phyloP scores from a whole-genome alignment of 2,329 filamentous ascomycete genomes.

The Neocucurbitaria cava region DNA sequence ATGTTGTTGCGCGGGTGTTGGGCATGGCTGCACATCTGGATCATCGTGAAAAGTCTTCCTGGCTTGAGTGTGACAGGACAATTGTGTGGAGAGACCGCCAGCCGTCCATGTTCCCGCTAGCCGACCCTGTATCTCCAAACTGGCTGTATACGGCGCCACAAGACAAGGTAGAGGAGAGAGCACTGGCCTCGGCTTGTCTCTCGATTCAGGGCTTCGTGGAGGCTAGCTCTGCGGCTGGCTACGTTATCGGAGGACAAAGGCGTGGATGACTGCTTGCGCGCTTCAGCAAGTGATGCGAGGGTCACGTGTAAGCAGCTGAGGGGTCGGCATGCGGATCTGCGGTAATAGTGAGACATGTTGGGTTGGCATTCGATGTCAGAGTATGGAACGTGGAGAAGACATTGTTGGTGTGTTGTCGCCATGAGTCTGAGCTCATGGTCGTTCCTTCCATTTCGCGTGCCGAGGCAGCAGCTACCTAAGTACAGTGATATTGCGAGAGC shows the following conservation, averaged over 20 bases:
- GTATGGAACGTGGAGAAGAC: not conserved
- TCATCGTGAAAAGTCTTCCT: constrained; percentile 33
- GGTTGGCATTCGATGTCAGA: constrained; percentile 18
- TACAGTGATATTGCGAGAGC: constrained; percentile 18
- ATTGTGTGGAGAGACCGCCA: constrained; percentile 15
- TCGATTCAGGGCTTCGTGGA: constrained; percentile 4
- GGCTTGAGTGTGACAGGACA: constrained; percentile 19
- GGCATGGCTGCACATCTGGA: constrained; percentile 22
- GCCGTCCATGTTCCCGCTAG: constrained; percentile 16
- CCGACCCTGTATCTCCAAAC: constrained; percentile 11
- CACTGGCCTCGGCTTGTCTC: constrained; percentile 19
- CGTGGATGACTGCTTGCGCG: not conserved
- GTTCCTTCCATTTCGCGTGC: constrained; percentile 26
- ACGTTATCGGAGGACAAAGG: constrained; percentile 13
- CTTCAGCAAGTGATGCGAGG: not conserved
- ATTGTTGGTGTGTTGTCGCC: constrained; percentile 18
- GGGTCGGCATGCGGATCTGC: constrained; percentile 13
- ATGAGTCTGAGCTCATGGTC: constrained; percentile 24
- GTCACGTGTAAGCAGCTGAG: constrained; percentile 14
- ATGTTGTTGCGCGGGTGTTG: constrained; percentile 1
- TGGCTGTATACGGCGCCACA: constrained; percentile 20
- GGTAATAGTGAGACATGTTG: constrained; percentile 16
- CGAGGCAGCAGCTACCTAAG: constrained; percentile 25
- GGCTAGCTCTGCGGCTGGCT: constrained; percentile 5
- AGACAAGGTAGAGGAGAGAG: constrained; percentile 1